Evolutionary conservation across 176 grass and related monocot genomes (phyloP), one percentile per base, ranked within the genome.

Genomic region (Carex kokanica): DNA sequence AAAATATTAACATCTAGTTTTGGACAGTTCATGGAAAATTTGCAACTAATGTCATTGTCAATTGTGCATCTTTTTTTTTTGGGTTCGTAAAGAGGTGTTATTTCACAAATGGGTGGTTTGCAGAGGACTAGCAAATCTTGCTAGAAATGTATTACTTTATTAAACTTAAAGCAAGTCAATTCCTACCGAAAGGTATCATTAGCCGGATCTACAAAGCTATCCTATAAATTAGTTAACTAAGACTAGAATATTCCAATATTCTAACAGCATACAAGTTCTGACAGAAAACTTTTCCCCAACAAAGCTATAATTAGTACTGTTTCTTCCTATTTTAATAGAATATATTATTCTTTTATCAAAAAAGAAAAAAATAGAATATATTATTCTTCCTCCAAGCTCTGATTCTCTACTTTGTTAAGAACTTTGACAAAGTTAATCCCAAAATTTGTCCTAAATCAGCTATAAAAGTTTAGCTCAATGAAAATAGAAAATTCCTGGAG

Each of bases 211-310:
- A 67, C 20, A 67, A 82, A 82, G 31, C 16, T 14, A 81, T 11
- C 16, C 5, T 20, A 23, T 29, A 23, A 45, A 5, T 49, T 61
- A 60, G n/a, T 24, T 64, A 47, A 82, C 21, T 55, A 77, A 23
- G 32, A 60, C 15, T 80, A 82, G 40, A 82, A 66, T 64, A 52
- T 64, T 67, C 60, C n/a, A 61, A 82, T 67, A 81, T 65, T 66
- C 20, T 17, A 27, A 13, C 9, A 82, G 40, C 20, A 29, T 52
- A 51, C 60, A 61, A 6, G 24, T 17, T 52, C 18, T 9, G 20
- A 80, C 11, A 53, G 20, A 9, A 9, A 18, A 20, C 4, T 67
- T 47, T 43, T 47, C 73, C 17, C 54, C 49, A 55, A 27, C 73
- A 55, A 6, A 77, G 54, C 45, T 54, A 54, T 54, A 77, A 15